These are phyloP conservation scores for Penicillium roqueforti DNA, from an alignment of 495 filamentous ascomycete species.

Conservation along the genomic window DNA sequence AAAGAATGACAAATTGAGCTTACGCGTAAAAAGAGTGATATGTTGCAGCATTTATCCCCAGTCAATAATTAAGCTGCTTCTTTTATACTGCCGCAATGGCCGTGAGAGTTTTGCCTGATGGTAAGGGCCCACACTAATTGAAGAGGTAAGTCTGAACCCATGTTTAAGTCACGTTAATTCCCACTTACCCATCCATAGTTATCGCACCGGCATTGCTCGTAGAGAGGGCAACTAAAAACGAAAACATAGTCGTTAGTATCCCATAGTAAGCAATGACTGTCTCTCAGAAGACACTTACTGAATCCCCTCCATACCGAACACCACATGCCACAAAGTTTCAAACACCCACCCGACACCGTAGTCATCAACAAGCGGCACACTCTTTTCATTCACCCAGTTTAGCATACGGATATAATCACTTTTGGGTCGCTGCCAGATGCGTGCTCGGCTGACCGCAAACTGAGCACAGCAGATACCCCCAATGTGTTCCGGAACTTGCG, in stretches of 20 bases:
- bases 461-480: constrained; percentile 49
- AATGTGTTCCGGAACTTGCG: constrained; percentile 33
- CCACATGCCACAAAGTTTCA: constrained; percentile 42
- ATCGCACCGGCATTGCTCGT: constrained; percentile 44
- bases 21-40: too few relatives aligned
- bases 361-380: constrained; percentile 31
- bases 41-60: too few relatives aligned
- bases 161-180: not conserved
- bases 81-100: too few relatives aligned
- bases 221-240: constrained; percentile 31
- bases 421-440: constrained; percentile 35
- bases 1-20: too few relatives aligned
- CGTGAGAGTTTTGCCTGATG: not conserved
- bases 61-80: too few relatives aligned
- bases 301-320: constrained; percentile 38
- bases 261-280: not conserved
- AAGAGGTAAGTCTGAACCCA: not conserved
- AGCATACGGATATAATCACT: constrained; percentile 43
- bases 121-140: not conserved
- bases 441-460: constrained; percentile 44
- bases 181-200: constrained; percentile 32
- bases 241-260: not conserved
- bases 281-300: constrained; percentile 26
- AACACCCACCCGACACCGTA: constrained; percentile 43
- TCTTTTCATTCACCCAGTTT: constrained; percentile 32